Evolutionary conservation across 2,329 filamentous ascomycete species (phyloP).

Genomic region (Didymella exigua): DNA sequence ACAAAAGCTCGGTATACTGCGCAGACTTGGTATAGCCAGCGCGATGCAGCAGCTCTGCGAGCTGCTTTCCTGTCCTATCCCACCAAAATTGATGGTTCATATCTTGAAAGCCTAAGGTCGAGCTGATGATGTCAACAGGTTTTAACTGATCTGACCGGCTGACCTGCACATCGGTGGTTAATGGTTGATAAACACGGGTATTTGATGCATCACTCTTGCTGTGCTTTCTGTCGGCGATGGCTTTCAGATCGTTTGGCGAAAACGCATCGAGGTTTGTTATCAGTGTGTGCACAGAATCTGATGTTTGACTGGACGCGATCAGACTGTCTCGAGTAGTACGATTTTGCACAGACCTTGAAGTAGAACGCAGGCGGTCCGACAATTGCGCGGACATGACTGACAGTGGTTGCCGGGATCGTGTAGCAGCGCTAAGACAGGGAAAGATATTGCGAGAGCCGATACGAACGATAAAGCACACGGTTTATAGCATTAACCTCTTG

Average conservation of each 20-base stretch:
- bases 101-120: conserved; percentile 3
- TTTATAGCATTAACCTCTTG: background rate
- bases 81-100: conserved; percentile 18
- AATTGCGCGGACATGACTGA: background rate
- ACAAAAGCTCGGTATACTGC: conserved; percentile 19
- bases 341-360: background rate
- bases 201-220: too few relatives aligned
- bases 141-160: background rate
- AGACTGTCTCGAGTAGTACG: background rate
- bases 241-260: background rate
- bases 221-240: background rate
- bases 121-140: background rate
- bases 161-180: too few relatives aligned
- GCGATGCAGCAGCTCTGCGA: conserved; percentile 10
- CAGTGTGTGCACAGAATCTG: background rate
- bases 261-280: background rate
- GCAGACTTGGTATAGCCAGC: conserved; percentile 11
- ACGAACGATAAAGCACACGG: too few relatives aligned
- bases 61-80: conserved; percentile 12
- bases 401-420: background rate
- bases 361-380: background rate
- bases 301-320: background rate
- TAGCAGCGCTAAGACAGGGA: background rate
- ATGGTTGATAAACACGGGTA: background rate
- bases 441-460: too few relatives aligned